Percentiles rank a stretch among this genome's conserved stretches.
phyloP scores from a whole-genome alignment of 305 asterid genomes.

The Euphrasia arctica region DNA sequence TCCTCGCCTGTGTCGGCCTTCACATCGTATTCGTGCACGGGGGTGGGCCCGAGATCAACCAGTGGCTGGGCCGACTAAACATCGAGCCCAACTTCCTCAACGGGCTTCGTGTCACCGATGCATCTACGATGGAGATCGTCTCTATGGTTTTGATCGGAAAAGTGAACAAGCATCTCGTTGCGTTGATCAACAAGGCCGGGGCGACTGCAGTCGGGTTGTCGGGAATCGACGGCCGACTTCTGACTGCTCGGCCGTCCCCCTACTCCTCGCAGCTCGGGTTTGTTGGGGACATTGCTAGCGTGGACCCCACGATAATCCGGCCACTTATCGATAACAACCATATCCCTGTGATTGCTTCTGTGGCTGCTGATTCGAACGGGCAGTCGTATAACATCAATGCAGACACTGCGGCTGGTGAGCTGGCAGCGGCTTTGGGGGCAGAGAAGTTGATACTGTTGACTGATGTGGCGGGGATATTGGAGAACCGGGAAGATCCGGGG shows the following conservation, averaged over 20 bases:
- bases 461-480: constrained; percentile 8
- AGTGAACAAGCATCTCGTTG: background rate
- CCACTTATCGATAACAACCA: background rate
- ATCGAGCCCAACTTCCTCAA: constrained; percentile 5
- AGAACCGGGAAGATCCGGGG: background rate
- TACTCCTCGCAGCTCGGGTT: background rate
- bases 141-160: constrained; percentile 4
- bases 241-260: constrained; percentile 2
- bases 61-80: background rate
- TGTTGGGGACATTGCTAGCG: constrained; percentile 4
- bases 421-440: constrained; percentile 8
- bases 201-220: background rate
- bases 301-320: constrained; percentile 2
- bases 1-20: constrained; percentile 3
- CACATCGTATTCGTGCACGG: constrained; percentile 2
- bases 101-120: constrained; percentile 2
- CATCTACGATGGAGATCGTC: constrained; percentile 2
- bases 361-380: background rate
- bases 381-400: constrained; percentile 2
- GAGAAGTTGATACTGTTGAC: constrained; percentile 11
- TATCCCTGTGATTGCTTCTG: constrained; percentile 3
- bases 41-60: constrained; percentile 9
- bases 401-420: constrained; percentile 5
- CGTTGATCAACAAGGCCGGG: background rate
- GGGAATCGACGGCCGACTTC: background rate